Conservation (phyloP, 371 early-diverging fungal genomes). For the Mortierella sp. region DNA sequence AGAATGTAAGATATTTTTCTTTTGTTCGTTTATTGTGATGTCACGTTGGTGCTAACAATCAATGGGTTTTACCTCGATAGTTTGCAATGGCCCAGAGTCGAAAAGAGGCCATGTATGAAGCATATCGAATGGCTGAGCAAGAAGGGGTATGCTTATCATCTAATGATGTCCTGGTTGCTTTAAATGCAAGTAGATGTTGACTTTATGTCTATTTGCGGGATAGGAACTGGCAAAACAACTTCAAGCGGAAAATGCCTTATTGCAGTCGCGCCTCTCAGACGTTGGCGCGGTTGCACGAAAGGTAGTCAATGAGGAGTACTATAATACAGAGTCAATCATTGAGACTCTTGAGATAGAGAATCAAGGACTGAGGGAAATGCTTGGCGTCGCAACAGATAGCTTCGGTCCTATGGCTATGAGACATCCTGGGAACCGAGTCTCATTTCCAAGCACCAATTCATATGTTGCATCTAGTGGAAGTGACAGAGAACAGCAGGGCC, state of each 20-base stretch:
- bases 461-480: slow-evolving; percentile 48
- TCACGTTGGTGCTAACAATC: background rate
- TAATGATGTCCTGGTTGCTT: background rate
- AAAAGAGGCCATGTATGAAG: slow-evolving; percentile 46
- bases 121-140: slow-evolving; percentile 38
- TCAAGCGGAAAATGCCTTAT: slow-evolving; percentile 30
- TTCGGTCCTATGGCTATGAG: slow-evolving; percentile 6
- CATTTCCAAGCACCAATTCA: slow-evolving; percentile 52
- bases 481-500: slow-evolving; percentile 20
- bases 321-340: slow-evolving; percentile 42
- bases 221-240: slow-evolving; percentile 28
- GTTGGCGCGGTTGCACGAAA: slow-evolving; percentile 41
- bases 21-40: background rate
- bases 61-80: slow-evolving; percentile 4
- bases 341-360: slow-evolving; percentile 45
- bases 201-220: background rate
- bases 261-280: slow-evolving; percentile 37
- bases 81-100: slow-evolving; percentile 47
- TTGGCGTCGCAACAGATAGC: slow-evolving; percentile 37
- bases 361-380: slow-evolving; percentile 45
- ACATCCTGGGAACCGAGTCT: slow-evolving; percentile 36
- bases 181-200: slow-evolving; percentile 2
- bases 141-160: slow-evolving; percentile 27
- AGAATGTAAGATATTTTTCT: slow-evolving; percentile 25
- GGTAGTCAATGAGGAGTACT: slow-evolving; percentile 41